A percentile compares a stretch with the other conserved stretches of the same genome.
These are phyloP conservation scores for Gynandropsis gynandra DNA, from an alignment of 345 rosid genomes.

Conservation along the genomic window DNA sequence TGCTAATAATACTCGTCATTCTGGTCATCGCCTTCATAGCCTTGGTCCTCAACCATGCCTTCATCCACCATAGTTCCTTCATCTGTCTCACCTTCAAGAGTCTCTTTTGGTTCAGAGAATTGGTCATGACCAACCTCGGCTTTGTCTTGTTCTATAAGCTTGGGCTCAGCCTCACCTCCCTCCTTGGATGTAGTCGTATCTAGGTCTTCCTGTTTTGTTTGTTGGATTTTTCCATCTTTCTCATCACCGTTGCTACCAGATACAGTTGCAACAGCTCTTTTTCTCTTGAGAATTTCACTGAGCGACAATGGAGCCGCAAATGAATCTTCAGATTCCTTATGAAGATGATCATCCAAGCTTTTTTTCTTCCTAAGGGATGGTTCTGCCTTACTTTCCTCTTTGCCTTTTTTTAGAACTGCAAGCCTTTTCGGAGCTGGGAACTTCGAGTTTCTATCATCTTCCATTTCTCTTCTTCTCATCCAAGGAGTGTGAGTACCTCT, in stretches of 20 bases:
- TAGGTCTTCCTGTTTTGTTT: constrained; percentile 14
- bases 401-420: constrained; percentile 46
- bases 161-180: constrained; percentile 30
- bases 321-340: constrained; percentile 42
- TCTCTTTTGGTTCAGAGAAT: constrained; percentile 23
- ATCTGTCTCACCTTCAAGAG: constrained; percentile 28
- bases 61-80: constrained; percentile 34
- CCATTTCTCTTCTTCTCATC: constrained; percentile 42
- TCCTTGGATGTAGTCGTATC: constrained; percentile 23
- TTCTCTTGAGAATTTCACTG: constrained; percentile 78
- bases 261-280: constrained; percentile 50
- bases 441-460: constrained; percentile 29
- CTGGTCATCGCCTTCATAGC: constrained; percentile 41
- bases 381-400: constrained; percentile 32
- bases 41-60: constrained; percentile 35
- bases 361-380: constrained; percentile 44
- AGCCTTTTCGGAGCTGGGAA: constrained; percentile 59
- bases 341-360: constrained; percentile 31
- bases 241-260: constrained; percentile 27
- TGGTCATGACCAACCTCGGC: constrained; percentile 24
- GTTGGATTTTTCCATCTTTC: constrained; percentile 14
- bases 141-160: constrained; percentile 27
- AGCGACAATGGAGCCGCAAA: constrained; percentile 86
- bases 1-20: constrained; percentile 40
- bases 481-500: constrained; percentile 30